Conservation (phyloP, 345 rosid species). For the Erysimum cheiranthoides region DNA sequence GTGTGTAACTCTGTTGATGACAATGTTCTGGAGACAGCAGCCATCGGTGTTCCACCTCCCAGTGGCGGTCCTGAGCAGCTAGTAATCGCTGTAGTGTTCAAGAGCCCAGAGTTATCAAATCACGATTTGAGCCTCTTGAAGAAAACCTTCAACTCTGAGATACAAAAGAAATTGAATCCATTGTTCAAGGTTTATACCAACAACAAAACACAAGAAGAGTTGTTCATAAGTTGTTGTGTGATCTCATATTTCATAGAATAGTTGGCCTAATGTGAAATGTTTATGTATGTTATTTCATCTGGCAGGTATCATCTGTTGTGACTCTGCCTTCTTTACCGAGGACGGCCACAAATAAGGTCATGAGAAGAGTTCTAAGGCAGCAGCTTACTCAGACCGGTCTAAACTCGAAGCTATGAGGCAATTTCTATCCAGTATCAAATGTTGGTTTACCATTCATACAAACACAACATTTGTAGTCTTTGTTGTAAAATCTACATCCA, state of each 20-base stretch:
- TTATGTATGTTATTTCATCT: not conserved
- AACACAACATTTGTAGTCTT: slow-evolving; percentile 3
- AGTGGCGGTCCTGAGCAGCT: slow-evolving; percentile 90
- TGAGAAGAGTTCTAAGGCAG: slow-evolving; percentile 91
- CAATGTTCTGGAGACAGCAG: slow-evolving; percentile 84
- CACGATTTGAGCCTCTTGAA: slow-evolving; percentile 60
- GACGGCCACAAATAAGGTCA: slow-evolving; percentile 92
- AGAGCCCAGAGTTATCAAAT: slow-evolving; percentile 41
- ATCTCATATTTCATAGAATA: not conserved
- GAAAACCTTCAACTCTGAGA: slow-evolving; percentile 75
- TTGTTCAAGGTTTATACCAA: slow-evolving; percentile 70
- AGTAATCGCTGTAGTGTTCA: slow-evolving; percentile 79
- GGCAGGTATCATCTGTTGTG: slow-evolving; percentile 72
- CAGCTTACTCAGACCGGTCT: slow-evolving; percentile 55
- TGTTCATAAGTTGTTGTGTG: not conserved
- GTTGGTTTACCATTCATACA: slow-evolving; percentile 13
- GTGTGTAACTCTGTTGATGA: slow-evolving; percentile 77
- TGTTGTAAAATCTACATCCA: slow-evolving; percentile 22
- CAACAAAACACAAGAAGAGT: not conserved
- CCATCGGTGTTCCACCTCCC: slow-evolving; percentile 90
- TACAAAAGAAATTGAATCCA: slow-evolving; percentile 90
- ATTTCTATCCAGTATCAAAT: not conserved
- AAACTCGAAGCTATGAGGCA: slow-evolving; percentile 63
- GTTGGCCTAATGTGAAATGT: not conserved
- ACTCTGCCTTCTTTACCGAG: slow-evolving; percentile 71